These are phyloP conservation scores for Schwanniomyces vanrijiae DNA, from an alignment of 805 yeast species.

Conservation along the genomic window DNA sequence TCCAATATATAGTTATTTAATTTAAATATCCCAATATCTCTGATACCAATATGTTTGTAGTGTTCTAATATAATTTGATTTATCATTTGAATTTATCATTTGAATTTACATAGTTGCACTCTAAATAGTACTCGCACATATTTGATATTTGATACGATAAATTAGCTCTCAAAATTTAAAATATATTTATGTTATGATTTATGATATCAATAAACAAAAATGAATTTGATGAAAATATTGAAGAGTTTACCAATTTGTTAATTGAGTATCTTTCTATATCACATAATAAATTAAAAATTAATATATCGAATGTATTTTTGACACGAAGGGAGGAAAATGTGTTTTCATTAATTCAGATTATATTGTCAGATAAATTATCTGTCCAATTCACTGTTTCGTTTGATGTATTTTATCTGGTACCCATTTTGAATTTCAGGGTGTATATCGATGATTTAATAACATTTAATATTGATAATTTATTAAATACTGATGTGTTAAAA, in stretches of 20 bases:
- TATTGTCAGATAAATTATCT: background rate
- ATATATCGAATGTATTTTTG: background rate
- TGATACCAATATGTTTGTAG: too few relatives aligned
- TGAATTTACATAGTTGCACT: background rate
- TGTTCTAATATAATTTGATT: background rate
- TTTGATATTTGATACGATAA: background rate
- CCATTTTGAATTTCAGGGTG: conserved; percentile 24
- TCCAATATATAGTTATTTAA: background rate
- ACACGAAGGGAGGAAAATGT: conserved; percentile 2
- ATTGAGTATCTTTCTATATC: conserved; percentile 4
- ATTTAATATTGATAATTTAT: conserved; percentile 1
- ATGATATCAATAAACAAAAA: conserved; percentile 7
- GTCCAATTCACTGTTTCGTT: conserved; percentile 27
- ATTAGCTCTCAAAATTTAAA: too few relatives aligned
- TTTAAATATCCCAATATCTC: background rate
- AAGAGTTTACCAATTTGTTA: conserved; percentile 14
- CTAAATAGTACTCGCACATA: too few relatives aligned
- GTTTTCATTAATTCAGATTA: conserved; percentile 1
- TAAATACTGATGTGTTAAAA: background rate
- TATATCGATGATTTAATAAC: background rate
- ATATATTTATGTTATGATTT: background rate
- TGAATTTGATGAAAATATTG: conserved; percentile 13
- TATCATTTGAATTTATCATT: too few relatives aligned
- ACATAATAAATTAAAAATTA: background rate
- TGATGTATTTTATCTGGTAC: conserved; percentile 29